Evolutionary conservation across 2,329 filamentous ascomycete genomes (phyloP), one percentile per base, ranked within the genome.

Genomic region (Claviceps humidiphila): DNA sequence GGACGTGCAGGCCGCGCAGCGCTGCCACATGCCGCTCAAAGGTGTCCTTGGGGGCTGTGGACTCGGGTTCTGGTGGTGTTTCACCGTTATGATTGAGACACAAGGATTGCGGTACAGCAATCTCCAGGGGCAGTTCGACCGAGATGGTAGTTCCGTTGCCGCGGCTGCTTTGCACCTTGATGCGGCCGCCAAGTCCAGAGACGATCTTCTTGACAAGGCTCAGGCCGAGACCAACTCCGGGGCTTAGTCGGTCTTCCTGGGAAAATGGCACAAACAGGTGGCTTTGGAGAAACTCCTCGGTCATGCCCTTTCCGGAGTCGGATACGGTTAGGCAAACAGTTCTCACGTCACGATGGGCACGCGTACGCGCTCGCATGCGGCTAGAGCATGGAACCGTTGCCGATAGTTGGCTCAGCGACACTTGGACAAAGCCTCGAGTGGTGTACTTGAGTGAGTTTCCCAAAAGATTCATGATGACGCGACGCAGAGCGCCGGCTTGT

Each of bases 301-400:
- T 75, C 39, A 87, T 87, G 1, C 84, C 84, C 45, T 73, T 74
- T 1, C 84, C 84, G 0, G 83, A 82, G 57, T 87, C 84, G 0
- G 71, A 69, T 1, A 87, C 75, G 0, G 70, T 75, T 4, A 82
- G 59, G 0, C 57, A 60, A 2, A 68, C 58, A 16, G 53, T 51
- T 13, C 55, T 51, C n/a, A 57, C 51, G 0, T 51, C 40, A 16
- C 51, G 46, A 14, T 24, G 44, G 17, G 41, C 54, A 7, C 48
- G 56, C 2, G 30, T 43, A 6, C 34, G 16, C 1, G 51, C 54
- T 6, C 49, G 56, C 1, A 30, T 43, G 5, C 34, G 16, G 2
- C 34, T 51, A 56, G 17, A 49, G 14, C 30, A 44, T 4, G 41
- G 30, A 2, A 24, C 53, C 9, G 50, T 50, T 38, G 63, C 64